phyloP scores from a whole-genome alignment of 352 stramenopile species.

The Hyaloperonospora brassicae region DNA sequence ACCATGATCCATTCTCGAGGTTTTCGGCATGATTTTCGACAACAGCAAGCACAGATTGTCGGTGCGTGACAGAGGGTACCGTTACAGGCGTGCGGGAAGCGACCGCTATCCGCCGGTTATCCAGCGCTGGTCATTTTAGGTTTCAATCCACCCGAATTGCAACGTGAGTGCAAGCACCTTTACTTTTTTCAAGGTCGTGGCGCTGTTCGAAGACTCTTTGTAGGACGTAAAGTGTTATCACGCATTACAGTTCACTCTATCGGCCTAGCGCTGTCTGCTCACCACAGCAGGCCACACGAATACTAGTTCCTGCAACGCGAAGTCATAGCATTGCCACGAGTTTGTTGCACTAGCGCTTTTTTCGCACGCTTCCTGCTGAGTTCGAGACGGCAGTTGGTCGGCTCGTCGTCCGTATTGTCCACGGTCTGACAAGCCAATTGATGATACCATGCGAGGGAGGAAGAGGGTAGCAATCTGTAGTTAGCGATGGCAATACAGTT shows the following conservation, averaged over 20 bases:
- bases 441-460: conserved; percentile 11
- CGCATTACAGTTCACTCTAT: conserved; percentile 62
- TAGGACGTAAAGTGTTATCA: conserved; percentile 83
- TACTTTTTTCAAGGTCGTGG: conserved; percentile 76
- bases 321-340: conserved; percentile 13
- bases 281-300: conserved; percentile 55
- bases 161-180: conserved; percentile 86
- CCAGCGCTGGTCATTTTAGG: conserved; percentile 77
- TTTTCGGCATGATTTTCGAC: conserved; percentile 82
- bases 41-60: conserved; percentile 78
- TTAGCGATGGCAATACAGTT: conserved; percentile 18
- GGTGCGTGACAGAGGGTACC: conserved; percentile 80
- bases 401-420: too few relatives aligned
- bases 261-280: conserved; percentile 71
- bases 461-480: conserved; percentile 28
- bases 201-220: conserved; percentile 79
- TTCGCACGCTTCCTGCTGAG: conserved; percentile 6
- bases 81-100: conserved; percentile 67
- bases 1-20: conserved; percentile 74
- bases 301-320: conserved; percentile 20
- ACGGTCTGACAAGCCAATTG: too few relatives aligned
- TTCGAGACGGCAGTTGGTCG: neutral
- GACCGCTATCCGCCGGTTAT: conserved; percentile 41
- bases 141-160: conserved; percentile 80
- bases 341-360: neutral